Evolutionary conservation across 2,329 filamentous ascomycete species (phyloP).

Genomic region (Elsinoe batatas): DNA sequence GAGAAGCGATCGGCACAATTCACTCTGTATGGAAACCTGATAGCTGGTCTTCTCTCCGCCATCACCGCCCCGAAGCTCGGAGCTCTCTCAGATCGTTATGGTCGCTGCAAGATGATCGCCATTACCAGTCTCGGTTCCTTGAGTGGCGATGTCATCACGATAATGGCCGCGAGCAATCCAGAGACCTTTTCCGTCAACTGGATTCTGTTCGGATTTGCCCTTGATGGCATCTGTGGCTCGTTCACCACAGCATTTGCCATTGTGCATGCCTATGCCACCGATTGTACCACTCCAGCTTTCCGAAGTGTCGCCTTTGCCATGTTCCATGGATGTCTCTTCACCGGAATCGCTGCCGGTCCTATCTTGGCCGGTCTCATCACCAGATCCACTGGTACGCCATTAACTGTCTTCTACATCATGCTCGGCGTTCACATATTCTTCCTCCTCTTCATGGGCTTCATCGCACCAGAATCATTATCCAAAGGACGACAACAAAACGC

Average conservation of each 20-base stretch:
- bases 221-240: slow-evolving; percentile 79
- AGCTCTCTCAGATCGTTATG: slow-evolving; percentile 75
- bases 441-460: slow-evolving; percentile 57
- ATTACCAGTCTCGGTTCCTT: slow-evolving; percentile 67
- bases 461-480: slow-evolving; percentile 78
- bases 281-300: slow-evolving; percentile 72
- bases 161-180: slow-evolving; percentile 66
- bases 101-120: slow-evolving; percentile 64
- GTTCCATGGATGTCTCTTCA: slow-evolving; percentile 80
- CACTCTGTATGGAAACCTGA: slow-evolving; percentile 62
- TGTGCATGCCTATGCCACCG: slow-evolving; percentile 76
- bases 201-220: slow-evolving; percentile 63
- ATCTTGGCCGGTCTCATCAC: slow-evolving; percentile 72
- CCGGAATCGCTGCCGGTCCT: slow-evolving; percentile 80
- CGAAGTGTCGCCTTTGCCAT: slow-evolving; percentile 80
- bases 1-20: slow-evolving; percentile 70
- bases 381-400: slow-evolving; percentile 59
- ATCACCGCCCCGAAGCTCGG: slow-evolving; percentile 75
- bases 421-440: slow-evolving; percentile 64
- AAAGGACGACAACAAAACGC: slow-evolving; percentile 60
- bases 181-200: slow-evolving; percentile 65
- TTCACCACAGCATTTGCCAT: slow-evolving; percentile 76
- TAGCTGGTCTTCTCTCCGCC: slow-evolving; percentile 67
- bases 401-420: slow-evolving; percentile 78
- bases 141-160: slow-evolving; percentile 62